Percentiles rank a stretch among this genome's conserved stretches.
Conservation (phyloP, 2,329 filamentous ascomycete species). For the Zalaria sp. region DNA sequence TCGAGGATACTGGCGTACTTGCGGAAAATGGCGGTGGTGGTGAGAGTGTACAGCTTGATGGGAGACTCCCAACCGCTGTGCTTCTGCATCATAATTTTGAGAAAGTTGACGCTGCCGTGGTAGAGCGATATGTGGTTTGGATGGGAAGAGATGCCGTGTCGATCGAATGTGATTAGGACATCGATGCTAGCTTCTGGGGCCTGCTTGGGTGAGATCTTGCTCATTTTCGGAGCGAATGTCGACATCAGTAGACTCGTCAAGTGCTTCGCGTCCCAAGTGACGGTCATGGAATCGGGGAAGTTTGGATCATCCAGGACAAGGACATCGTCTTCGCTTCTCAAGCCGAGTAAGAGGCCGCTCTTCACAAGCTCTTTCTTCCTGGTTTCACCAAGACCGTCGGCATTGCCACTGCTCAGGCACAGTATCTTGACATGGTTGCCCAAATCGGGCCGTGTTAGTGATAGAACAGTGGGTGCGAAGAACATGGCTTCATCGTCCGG, state of each 20-base stretch:
- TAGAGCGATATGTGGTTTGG: conserved; percentile 89
- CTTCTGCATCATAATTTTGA: conserved; percentile 49
- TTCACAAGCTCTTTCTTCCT: conserved; percentile 72
- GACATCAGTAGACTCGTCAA: conserved; percentile 57
- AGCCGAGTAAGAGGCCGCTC: conserved; percentile 62
- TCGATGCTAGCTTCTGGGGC: conserved; percentile 51
- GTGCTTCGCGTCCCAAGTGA: conserved; percentile 56
- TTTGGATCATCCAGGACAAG: conserved; percentile 69
- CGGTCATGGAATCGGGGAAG: conserved; percentile 83
- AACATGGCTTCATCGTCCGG: conserved; percentile 99
- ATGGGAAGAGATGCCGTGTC: conserved; percentile 67
- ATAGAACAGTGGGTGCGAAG: conserved; percentile 77
- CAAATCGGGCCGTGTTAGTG: conserved; percentile 63
- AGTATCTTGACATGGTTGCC: conserved; percentile 91
- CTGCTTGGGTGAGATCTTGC: conserved; percentile 23
- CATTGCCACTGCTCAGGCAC: conserved; percentile 82
- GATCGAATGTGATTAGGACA: conserved; percentile 80
- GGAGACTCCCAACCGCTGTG: conserved; percentile 54
- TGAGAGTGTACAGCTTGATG: conserved; percentile 75
- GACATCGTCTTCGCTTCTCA: conserved; percentile 63
- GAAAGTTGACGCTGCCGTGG: conserved; percentile 63
- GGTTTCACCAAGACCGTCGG: conserved; percentile 72
- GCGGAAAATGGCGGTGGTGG: conserved; percentile 53
- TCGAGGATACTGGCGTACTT: conserved; percentile 78
- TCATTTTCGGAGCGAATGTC: conserved; percentile 57